Conservation (phyloP, 2,329 filamentous ascomycete genomes). For the Paecilomyces formosus region DNA sequence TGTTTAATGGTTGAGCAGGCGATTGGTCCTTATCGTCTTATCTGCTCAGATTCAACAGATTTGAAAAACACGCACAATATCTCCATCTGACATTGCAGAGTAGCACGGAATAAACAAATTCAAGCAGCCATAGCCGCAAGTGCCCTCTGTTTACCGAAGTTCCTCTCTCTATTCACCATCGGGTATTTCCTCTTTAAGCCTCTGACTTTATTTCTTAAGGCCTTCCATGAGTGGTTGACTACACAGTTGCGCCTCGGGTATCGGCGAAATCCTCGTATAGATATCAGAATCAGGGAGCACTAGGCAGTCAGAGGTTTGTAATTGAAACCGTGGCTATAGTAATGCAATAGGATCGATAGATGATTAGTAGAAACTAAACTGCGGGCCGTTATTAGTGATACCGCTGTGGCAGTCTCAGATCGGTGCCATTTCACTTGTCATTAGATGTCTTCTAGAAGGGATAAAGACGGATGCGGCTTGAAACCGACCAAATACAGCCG, state of each 20-base stretch:
- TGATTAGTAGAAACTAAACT: background rate
- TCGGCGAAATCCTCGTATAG: background rate
- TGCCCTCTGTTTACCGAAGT: slow-evolving; percentile 43
- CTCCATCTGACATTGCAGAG: background rate
- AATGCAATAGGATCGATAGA: background rate
- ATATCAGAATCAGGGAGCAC: background rate
- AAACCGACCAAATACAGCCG: background rate
- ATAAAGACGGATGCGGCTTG: background rate
- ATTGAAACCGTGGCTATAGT: background rate
- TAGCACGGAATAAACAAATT: background rate
- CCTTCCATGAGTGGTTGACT: slow-evolving; percentile 21
- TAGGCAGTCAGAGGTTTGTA: background rate
- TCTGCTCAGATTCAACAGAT: too few relatives aligned
- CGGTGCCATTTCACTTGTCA: background rate
- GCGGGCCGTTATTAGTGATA: background rate
- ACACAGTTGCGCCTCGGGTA: background rate
- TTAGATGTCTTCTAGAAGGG: background rate
- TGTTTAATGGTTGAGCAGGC: too few relatives aligned
- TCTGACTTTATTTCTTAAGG: slow-evolving; percentile 52
- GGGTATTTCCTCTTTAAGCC: slow-evolving; percentile 57
- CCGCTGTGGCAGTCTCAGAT: background rate
- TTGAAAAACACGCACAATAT: background rate
- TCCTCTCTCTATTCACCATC: slow-evolving; percentile 50
- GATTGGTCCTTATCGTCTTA: too few relatives aligned
- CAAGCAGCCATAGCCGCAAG: background rate